phyloP scores from a whole-genome alignment of 805 yeast genomes.

The Teunomyces tritomae region DNA sequence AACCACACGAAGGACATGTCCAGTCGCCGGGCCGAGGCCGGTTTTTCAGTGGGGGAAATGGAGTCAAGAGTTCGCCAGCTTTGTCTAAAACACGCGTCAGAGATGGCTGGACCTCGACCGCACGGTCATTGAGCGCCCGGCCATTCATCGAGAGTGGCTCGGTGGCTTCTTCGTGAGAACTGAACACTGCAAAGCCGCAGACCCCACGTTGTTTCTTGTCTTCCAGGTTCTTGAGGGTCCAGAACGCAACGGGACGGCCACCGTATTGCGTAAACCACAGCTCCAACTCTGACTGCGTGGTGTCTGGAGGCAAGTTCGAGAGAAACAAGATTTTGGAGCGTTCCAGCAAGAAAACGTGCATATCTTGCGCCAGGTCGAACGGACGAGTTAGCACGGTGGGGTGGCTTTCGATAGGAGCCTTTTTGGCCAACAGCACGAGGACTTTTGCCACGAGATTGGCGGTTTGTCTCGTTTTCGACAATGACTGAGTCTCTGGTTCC shows the following conservation, averaged over 20 bases:
- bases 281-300: constrained; percentile 87
- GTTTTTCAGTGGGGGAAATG: constrained; percentile 82
- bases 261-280: constrained; percentile 89
- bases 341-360: constrained; percentile 63
- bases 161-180: constrained; percentile 81
- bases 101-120: constrained; percentile 85
- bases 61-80: constrained; percentile 77
- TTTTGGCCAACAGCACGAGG: constrained; percentile 45
- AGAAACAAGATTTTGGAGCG: constrained; percentile 75
- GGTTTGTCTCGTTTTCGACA: constrained; percentile 41
- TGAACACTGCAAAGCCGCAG: constrained; percentile 83
- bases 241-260: constrained; percentile 81
- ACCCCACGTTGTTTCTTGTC: constrained; percentile 37
- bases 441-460: constrained; percentile 45
- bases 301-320: constrained; percentile 78
- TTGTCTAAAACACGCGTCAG: constrained; percentile 72
- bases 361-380: constrained; percentile 73
- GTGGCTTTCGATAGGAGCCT: constrained; percentile 50
- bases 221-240: constrained; percentile 70
- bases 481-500: too few species aligned
- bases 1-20: constrained; percentile 97
- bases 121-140: constrained; percentile 64
- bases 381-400: constrained; percentile 65
- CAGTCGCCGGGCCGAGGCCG: constrained; percentile 96
- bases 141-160: constrained; percentile 81